Conservation (phyloP, 2,329 filamentous ascomycete genomes). For the Colletotrichum melonis region DNA sequence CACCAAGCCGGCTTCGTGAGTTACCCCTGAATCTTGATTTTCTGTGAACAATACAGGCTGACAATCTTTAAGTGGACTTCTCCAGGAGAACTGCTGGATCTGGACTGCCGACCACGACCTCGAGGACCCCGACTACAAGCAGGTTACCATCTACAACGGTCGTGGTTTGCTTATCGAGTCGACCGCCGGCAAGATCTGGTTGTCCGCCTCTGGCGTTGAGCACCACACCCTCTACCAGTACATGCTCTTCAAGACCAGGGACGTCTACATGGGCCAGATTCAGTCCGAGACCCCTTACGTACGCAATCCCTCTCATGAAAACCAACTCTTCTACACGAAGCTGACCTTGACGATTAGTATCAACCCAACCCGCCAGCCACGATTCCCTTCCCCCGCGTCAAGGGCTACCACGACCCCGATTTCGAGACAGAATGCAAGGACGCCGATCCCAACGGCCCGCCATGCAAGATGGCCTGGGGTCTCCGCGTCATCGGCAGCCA, state of each 20-base stretch:
- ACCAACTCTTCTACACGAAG: background rate
- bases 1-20: slow-evolving; percentile 46
- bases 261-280: slow-evolving; percentile 72
- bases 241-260: slow-evolving; percentile 68
- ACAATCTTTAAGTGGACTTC: slow-evolving; percentile 46
- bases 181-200: slow-evolving; percentile 62
- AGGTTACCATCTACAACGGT: slow-evolving; percentile 63
- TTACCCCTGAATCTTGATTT: background rate
- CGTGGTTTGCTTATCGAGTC: slow-evolving; percentile 62
- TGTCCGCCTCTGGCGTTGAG: slow-evolving; percentile 74
- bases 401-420: slow-evolving; percentile 60
- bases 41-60: background rate
- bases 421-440: slow-evolving; percentile 58
- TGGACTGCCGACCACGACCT: slow-evolving; percentile 67
- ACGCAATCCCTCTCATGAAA: background rate
- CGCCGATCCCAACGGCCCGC: slow-evolving; percentile 42
- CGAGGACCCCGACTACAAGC: slow-evolving; percentile 59
- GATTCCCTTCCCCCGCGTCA: slow-evolving; percentile 63
- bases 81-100: slow-evolving; percentile 56
- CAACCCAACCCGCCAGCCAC: slow-evolving; percentile 72
- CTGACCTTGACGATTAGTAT: slow-evolving; percentile 49
- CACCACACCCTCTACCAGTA: slow-evolving; percentile 78
- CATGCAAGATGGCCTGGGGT: slow-evolving; percentile 72
- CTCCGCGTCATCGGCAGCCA: slow-evolving; percentile 68
- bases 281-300: slow-evolving; percentile 77